Evolutionary conservation across 352 stramenopile species (phyloP).

Genomic region (Phytopythium boreale): DNA sequence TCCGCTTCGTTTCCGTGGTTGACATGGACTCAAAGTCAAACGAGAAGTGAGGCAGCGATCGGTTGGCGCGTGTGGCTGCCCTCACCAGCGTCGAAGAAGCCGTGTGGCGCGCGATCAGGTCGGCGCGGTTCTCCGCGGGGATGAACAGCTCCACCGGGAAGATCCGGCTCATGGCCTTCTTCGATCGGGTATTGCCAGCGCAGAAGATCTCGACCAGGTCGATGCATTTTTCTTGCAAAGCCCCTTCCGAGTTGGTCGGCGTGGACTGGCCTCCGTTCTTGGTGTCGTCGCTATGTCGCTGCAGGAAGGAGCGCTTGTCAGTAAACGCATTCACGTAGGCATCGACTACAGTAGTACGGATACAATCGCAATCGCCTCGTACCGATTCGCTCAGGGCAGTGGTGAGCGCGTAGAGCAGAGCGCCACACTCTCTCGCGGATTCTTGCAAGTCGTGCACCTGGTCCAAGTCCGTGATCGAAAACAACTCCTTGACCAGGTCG

Average conservation of each 20-base stretch:
- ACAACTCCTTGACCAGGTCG: constrained; percentile 75
- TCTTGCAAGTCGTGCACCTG: constrained; percentile 81
- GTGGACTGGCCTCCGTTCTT: constrained; percentile 27
- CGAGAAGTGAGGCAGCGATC: constrained; percentile 59
- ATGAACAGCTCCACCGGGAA: constrained; percentile 83
- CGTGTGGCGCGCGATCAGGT: constrained; percentile 61
- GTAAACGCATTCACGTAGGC: neutral
- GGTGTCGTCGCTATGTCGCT: constrained; percentile 5
- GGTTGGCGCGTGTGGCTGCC: constrained; percentile 33
- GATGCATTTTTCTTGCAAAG: constrained; percentile 46
- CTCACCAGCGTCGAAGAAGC: constrained; percentile 34
- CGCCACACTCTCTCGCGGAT: constrained; percentile 69
- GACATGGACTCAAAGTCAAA: constrained; percentile 57
- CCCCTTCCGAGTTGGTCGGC: constrained; percentile 31
- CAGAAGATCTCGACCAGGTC: constrained; percentile 83
- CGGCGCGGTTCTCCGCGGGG: constrained; percentile 41
- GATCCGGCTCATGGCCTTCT: constrained; percentile 75
- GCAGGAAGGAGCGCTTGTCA: constrained; percentile 2
- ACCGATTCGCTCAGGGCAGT: constrained; percentile 24
- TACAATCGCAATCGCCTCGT: neutral
- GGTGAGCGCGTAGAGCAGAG: constrained; percentile 64
- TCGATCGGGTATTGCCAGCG: constrained; percentile 71
- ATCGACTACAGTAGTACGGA: too few relatives aligned
- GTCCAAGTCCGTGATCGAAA: constrained; percentile 64
- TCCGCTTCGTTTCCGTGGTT: constrained; percentile 39